phyloP scores from a whole-genome alignment of 1,284 basidiomycete genomes.

The Papiliotrema nemorosa region DNA sequence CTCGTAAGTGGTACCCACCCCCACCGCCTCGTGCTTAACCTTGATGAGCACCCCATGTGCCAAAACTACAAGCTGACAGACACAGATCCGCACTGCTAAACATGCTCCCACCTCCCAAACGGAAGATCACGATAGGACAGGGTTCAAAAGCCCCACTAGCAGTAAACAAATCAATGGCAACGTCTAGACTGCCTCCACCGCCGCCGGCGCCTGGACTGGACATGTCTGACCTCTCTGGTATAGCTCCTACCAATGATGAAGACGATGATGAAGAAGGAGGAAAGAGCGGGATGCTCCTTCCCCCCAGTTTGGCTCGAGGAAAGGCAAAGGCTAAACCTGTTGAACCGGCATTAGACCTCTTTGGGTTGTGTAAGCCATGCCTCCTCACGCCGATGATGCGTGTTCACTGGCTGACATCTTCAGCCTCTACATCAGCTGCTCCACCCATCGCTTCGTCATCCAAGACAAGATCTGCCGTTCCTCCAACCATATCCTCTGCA shows the following conservation, averaged over 20 bases:
- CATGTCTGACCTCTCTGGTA: neutral
- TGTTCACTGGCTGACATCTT: neutral
- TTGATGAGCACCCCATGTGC: neutral
- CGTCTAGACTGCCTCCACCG: constrained; percentile 2
- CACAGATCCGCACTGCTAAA: constrained; percentile 41
- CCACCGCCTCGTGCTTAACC: neutral
- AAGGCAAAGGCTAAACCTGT: constrained; percentile 19
- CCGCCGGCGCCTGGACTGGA: constrained; percentile 1
- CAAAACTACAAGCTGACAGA: neutral
- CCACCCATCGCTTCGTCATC: constrained; percentile 3
- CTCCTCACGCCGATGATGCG: neutral
- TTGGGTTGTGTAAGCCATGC: constrained; percentile 39
- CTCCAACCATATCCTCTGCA: constrained; percentile 38
- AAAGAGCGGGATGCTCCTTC: constrained; percentile 16
- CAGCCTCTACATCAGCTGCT: constrained; percentile 3
- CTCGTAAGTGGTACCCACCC: constrained; percentile 14
- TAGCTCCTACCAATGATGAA: neutral
- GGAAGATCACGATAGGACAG: constrained; percentile 28
- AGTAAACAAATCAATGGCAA: constrained; percentile 35
- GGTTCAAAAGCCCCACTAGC: constrained; percentile 14
- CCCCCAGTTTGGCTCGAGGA: constrained; percentile 16
- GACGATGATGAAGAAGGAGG: constrained; percentile 14
- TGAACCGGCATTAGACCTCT: constrained; percentile 36
- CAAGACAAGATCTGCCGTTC: constrained; percentile 17
- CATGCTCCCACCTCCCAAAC: constrained; percentile 48